Evolutionary conservation across 495 filamentous ascomycete species (phyloP), one percentile per base, ranked within the genome.

Genomic region (Baudoinia panamericana): DNA sequence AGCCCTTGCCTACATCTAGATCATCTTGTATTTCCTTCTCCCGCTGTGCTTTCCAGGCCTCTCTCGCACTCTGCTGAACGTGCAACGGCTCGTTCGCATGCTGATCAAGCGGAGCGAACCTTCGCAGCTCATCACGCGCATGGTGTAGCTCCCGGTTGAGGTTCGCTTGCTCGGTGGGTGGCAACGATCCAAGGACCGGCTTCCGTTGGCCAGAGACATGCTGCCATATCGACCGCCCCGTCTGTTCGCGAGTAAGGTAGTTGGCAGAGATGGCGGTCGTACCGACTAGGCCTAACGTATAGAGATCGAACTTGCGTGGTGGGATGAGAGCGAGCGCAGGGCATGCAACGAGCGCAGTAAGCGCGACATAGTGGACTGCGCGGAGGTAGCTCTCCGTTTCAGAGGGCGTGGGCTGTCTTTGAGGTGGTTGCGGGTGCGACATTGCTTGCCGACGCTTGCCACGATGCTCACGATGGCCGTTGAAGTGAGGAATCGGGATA

Each of bases 1-100:
- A 86, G 19, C 83, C 81, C 59, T 75, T 80, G 15, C 86, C 87
- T 42, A 80, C 73, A 51, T 78, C 75, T 54, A 87, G 48, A 40
- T 75, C 75, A 63, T 83, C 67, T 63, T 68, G 68, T 58, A 87
- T 81, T 67, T 79, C 71, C 59, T 63, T 56, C 47, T 82, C 50
- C 53, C 84, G 60, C 66, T 69, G 70, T 60, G 73, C 71, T 68
- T 79, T 78, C 84, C 84, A 90, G 35, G 71, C 75, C 30, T 68
- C 65, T 30, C 53, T 58, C 59, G 78, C 73, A 39, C 69, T 66
- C 37, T 53, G 45, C 31, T 10, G 37, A 5, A 11, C 27, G 16
- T 23, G 18, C 8, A 4, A 9, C 45, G 27, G 38, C 36, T 49
- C 47, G 71, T 73, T 25, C 70, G 67, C 33, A 75, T 76, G 11